Evolutionary conservation across 805 yeast species (phyloP).

Genomic region (Monosporozyma unispora): DNA sequence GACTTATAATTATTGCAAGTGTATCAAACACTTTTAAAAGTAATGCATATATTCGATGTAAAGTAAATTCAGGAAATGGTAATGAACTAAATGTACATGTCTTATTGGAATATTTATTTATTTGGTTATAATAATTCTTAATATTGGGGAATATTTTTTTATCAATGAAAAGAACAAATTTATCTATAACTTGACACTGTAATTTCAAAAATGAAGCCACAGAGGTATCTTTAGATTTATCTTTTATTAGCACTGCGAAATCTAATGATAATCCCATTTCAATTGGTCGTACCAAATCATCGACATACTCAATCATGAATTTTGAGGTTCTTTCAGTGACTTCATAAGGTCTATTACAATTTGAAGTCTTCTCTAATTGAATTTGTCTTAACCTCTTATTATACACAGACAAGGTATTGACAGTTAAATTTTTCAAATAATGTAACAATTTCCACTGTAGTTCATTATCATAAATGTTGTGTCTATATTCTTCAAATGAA

Average conservation of each 20-base stretch:
- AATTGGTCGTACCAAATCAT: constrained; percentile 27
- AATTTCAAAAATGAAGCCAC: constrained; percentile 20
- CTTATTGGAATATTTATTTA: constrained; percentile 15
- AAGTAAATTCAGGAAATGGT: constrained; percentile 12
- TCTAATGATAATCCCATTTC: constrained; percentile 26
- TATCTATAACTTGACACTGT: constrained; percentile 22
- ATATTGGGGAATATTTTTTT: constrained; percentile 19
- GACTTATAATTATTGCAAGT: constrained; percentile 12
- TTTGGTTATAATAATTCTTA: constrained; percentile 18
- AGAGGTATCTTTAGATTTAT: constrained; percentile 20
- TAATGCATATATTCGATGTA: constrained; percentile 40
- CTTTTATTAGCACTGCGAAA: constrained; percentile 29
- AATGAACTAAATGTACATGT: not conserved
- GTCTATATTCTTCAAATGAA: constrained; percentile 9
- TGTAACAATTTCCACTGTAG: constrained; percentile 23
- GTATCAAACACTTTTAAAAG: constrained; percentile 15
- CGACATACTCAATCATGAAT: constrained; percentile 23
- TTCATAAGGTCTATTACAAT: constrained; percentile 22
- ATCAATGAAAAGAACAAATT: constrained; percentile 20
- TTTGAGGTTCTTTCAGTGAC: constrained; percentile 22
- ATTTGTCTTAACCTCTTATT: constrained; percentile 26
- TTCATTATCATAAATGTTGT: constrained; percentile 18
- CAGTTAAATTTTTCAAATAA: constrained; percentile 17
- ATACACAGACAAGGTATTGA: constrained; percentile 25
- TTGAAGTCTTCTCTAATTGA: constrained; percentile 24